Percentiles rank a stretch among this genome's conserved stretches.
These are phyloP conservation scores for Candida odintsovae DNA, from an alignment of 805 yeast species.

Conservation along the genomic window DNA sequence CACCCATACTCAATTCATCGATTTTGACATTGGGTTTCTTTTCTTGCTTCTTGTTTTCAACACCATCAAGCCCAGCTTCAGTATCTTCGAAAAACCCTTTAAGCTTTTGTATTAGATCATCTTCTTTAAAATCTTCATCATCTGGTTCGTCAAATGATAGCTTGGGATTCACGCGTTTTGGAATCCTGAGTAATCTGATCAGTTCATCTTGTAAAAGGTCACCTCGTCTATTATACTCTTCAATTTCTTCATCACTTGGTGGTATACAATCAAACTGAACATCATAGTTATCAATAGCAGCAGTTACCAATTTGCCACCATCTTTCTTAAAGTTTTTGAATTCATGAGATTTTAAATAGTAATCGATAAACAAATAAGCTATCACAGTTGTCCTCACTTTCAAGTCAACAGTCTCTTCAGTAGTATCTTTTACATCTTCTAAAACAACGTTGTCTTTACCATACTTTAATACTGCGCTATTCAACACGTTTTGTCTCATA, in stretches of 20 bases:
- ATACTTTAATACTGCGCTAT: slow-evolving; percentile 4
- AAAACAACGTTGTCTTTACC: slow-evolving; percentile 5
- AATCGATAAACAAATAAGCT: slow-evolving; percentile 12
- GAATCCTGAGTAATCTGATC: slow-evolving; percentile 15
- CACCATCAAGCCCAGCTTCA: slow-evolving; percentile 20
- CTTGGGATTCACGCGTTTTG: slow-evolving; percentile 14
- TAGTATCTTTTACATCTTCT: neutral
- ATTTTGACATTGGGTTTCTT: neutral
- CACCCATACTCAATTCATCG: neutral
- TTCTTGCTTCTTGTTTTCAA: slow-evolving; percentile 7
- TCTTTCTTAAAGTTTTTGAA: neutral
- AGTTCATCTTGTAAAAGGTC: slow-evolving; percentile 27
- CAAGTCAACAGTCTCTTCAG: slow-evolving; percentile 10
- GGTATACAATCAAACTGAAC: neutral
- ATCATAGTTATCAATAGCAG: neutral
- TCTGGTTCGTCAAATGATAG: slow-evolving; percentile 10
- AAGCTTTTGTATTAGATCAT: slow-evolving; percentile 22
- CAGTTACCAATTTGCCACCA: slow-evolving; percentile 6
- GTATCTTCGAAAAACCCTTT: slow-evolving; percentile 21
- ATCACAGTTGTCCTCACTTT: slow-evolving; percentile 18
- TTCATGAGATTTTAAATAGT: slow-evolving; percentile 6
- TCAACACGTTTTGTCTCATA: slow-evolving; percentile 9
- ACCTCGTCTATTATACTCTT: slow-evolving; percentile 10
- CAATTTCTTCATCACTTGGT: slow-evolving; percentile 14
- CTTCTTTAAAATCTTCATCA: slow-evolving; percentile 10